A percentile compares a stretch with the other conserved stretches of the same genome.
Conservation (phyloP, 208 protist species). For the Leptomonas seymouri region DNA sequence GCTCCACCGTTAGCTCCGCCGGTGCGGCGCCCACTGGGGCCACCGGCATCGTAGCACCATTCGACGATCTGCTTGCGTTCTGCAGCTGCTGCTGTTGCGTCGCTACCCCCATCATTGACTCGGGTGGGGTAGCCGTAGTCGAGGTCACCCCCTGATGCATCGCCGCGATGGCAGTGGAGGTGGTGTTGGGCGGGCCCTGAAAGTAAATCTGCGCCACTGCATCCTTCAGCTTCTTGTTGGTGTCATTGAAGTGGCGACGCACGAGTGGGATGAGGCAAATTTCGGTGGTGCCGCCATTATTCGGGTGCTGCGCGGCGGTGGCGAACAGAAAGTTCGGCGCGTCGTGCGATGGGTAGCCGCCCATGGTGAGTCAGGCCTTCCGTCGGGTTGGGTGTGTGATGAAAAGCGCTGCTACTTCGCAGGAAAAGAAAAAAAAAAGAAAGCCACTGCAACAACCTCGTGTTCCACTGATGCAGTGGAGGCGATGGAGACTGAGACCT, state of each 20-base stretch:
- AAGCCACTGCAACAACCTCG: too few species aligned
- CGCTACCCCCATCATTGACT: neutral
- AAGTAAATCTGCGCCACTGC: constrained; percentile 51
- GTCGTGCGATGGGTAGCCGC: constrained; percentile 87
- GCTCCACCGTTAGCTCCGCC: constrained; percentile 9
- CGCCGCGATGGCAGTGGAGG: constrained; percentile 27
- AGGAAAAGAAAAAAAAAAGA: too few species aligned
- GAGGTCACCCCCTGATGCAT: constrained; percentile 26
- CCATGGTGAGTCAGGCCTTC: constrained; percentile 43
- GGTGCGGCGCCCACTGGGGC: neutral
- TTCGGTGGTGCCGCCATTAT: constrained; percentile 50
- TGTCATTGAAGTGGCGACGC: constrained; percentile 87
- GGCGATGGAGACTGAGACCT: too few species aligned
- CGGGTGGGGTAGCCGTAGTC: neutral
- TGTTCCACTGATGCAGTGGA: too few species aligned
- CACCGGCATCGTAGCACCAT: neutral
- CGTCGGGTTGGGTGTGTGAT: too few species aligned
- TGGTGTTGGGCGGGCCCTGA: constrained; percentile 44
- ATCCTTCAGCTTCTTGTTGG: constrained; percentile 69
- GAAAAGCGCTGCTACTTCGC: too few species aligned
- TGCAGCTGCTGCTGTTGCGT: constrained; percentile 11
- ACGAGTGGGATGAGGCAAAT: constrained; percentile 82
- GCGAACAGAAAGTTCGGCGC: constrained; percentile 79
- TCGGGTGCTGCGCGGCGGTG: constrained; percentile 63
- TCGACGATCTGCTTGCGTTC: constrained; percentile 1